Conservation (phyloP, 768 basidiomycete species). For the Lentinula detonsa region DNA sequence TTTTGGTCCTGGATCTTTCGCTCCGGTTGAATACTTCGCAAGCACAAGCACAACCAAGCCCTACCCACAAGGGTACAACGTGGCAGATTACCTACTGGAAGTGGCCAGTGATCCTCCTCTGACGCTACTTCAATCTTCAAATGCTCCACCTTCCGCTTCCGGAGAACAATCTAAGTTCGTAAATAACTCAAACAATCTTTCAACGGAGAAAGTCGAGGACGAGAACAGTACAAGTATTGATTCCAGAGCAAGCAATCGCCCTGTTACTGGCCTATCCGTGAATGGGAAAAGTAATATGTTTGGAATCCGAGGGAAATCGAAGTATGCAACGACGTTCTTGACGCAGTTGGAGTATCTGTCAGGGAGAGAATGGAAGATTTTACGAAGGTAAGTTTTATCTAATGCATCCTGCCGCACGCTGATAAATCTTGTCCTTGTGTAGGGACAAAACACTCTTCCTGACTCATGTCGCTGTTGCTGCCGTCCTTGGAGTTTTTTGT, state of each 20-base stretch:
- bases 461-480: slow-evolving; percentile 67
- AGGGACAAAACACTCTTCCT: slow-evolving; percentile 82
- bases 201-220: neutral
- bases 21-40: slow-evolving; percentile 63
- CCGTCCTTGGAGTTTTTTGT: slow-evolving; percentile 79
- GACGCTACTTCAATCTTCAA: slow-evolving; percentile 17
- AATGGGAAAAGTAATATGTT: neutral
- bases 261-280: neutral
- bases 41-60: slow-evolving; percentile 33
- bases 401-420: no score
- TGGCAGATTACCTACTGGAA: slow-evolving; percentile 90
- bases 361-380: slow-evolving; percentile 80
- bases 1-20: slow-evolving; percentile 67
- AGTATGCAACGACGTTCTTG: slow-evolving; percentile 74
- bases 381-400: slow-evolving; percentile 42
- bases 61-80: slow-evolving; percentile 80
- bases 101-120: slow-evolving; percentile 67
- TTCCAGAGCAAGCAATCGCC: slow-evolving; percentile 8
- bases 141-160: neutral
- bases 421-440: neutral
- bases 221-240: slow-evolving; percentile 2
- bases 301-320: slow-evolving; percentile 17
- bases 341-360: slow-evolving; percentile 83
- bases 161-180: neutral
- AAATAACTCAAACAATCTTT: neutral